These are phyloP conservation scores for Lentinula detonsa DNA, from an alignment of 768 basidiomycete species.

Conservation along the genomic window DNA sequence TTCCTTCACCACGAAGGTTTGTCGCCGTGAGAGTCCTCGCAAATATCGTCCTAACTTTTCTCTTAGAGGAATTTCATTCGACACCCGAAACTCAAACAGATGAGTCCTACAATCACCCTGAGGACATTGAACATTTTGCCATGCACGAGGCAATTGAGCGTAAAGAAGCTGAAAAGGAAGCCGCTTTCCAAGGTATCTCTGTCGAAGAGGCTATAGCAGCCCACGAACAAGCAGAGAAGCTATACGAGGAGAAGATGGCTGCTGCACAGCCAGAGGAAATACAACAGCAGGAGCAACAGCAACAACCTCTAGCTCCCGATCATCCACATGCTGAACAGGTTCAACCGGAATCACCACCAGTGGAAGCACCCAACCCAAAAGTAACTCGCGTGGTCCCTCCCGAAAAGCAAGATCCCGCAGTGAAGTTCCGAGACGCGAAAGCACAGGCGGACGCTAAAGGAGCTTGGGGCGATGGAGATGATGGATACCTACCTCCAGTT, in stretches of 20 bases:
- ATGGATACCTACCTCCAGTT: slow-evolving; percentile 68
- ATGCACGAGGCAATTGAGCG: slow-evolving; percentile 84
- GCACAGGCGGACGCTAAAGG: slow-evolving; percentile 47
- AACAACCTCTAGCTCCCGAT: slow-evolving; percentile 13
- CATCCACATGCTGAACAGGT: slow-evolving; percentile 33
- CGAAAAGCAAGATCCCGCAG: slow-evolving; percentile 62
- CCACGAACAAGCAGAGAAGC: slow-evolving; percentile 30
- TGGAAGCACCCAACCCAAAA: slow-evolving; percentile 36
- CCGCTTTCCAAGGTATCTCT: slow-evolving; percentile 75
- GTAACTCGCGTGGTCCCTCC: slow-evolving; percentile 54
- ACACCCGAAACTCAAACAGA: slow-evolving; percentile 98
- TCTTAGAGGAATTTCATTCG: slow-evolving; percentile 80
- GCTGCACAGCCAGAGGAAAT: slow-evolving; percentile 8
- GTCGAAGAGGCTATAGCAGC: slow-evolving; percentile 62
- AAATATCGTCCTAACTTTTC: background rate
- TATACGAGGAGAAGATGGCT: slow-evolving; percentile 9
- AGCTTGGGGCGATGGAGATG: slow-evolving; percentile 68
- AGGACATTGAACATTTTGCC: slow-evolving; percentile 88
- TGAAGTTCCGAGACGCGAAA: slow-evolving; percentile 52
- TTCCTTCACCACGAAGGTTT: slow-evolving; percentile 96
- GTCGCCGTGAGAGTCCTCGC: slow-evolving; percentile 6
- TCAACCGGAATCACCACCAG: slow-evolving; percentile 15
- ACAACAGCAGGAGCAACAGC: slow-evolving; percentile 10
- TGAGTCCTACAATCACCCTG: slow-evolving; percentile 89
- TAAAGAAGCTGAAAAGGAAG: slow-evolving; percentile 79